Evolutionary conservation across 2,329 filamentous ascomycete genomes (phyloP).

Genomic region (Didymella pomorum): DNA sequence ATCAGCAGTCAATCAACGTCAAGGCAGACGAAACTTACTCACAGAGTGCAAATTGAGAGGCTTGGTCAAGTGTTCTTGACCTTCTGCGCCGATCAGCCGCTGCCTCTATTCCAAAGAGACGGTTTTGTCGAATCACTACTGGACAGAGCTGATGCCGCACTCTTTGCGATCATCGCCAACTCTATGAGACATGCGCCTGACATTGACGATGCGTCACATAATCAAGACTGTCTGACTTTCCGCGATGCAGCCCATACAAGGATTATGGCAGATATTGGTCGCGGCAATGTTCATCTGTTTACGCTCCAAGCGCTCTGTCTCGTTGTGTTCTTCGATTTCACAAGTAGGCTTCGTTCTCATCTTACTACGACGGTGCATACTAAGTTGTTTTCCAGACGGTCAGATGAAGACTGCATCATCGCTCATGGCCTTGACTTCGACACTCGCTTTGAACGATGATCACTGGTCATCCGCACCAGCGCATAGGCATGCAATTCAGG

Average conservation of each 20-base stretch:
- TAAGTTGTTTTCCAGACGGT: not conserved
- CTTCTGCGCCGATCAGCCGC: slow-evolving; percentile 2
- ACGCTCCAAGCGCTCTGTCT: not conserved
- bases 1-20: not conserved
- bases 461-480: not conserved
- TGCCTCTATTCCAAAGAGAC: not conserved
- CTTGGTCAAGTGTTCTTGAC: not conserved
- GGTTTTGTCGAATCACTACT: slow-evolving; percentile 3
- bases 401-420: not conserved
- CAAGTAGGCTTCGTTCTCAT: not conserved
- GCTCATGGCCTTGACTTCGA: not conserved
- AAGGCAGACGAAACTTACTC: not conserved
- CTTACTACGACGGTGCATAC: no score
- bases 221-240: not conserved
- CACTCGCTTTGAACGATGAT: not conserved
- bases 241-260: not conserved
- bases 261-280: not conserved
- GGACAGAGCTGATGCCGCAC: not conserved
- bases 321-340: not conserved
- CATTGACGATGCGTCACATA: no score
- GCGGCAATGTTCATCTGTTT: not conserved
- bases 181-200: not conserved
- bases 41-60: not conserved
- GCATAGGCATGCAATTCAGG: not conserved
- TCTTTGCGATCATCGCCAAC: not conserved